A percentile compares a stretch with the other conserved stretches of the same genome.
Evolutionary conservation across 257 asterid species (phyloP).

Genomic region (Penstemon barbatus): DNA sequence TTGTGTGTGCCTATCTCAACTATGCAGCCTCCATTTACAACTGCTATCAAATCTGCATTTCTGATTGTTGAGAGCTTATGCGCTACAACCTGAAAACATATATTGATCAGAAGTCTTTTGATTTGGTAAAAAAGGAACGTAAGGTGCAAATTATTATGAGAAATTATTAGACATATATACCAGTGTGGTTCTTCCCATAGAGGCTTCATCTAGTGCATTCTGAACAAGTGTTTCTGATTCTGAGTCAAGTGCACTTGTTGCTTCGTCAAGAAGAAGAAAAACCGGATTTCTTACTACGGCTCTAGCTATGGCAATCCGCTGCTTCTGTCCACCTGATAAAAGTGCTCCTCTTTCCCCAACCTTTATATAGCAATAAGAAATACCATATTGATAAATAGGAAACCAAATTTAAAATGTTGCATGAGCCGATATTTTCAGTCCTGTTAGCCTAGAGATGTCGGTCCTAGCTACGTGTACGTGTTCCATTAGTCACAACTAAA

Average conservation of each 20-base stretch:
- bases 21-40: constrained; percentile 51
- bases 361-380: constrained; percentile 23
- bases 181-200: constrained; percentile 85
- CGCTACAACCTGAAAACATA: constrained; percentile 70
- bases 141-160: neutral
- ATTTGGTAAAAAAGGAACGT: neutral
- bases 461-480: too few relatives aligned
- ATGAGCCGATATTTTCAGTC: too few relatives aligned
- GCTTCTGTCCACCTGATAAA: constrained; percentile 88
- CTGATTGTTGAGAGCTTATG: constrained; percentile 83
- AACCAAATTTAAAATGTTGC: too few relatives aligned
- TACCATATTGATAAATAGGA: too few relatives aligned
- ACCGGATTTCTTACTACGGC: constrained; percentile 73
- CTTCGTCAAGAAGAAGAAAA: constrained; percentile 87
- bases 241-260: constrained; percentile 91
- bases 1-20: constrained; percentile 68
- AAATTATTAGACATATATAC: constrained; percentile 30
- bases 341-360: constrained; percentile 86
- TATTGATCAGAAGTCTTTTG: too few relatives aligned
- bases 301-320: constrained; percentile 85
- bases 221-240: constrained; percentile 86
- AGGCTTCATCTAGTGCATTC: constrained; percentile 78
- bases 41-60: constrained; percentile 74
- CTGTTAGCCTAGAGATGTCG: too few relatives aligned
- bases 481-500: too few relatives aligned